Evolutionary conservation across 192 early-diverging fungal genomes (phyloP), one percentile per base, ranked within the genome.

Genomic region (Hyaloraphidium curvatum): DNA sequence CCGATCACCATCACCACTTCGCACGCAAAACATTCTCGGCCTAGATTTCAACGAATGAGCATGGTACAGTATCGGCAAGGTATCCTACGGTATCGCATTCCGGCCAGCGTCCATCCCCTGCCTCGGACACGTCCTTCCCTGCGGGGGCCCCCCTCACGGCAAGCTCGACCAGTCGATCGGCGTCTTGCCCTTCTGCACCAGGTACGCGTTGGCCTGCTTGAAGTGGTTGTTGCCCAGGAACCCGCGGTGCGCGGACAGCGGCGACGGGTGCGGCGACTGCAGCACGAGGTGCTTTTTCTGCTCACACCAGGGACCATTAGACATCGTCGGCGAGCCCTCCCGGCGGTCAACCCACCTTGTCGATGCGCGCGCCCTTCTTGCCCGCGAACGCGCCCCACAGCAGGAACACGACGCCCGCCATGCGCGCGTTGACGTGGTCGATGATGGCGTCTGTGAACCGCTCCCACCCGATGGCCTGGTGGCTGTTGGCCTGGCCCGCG

Each of bases 311-410:
- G 30, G 0, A n/a, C 31, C 28, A 52, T 40, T 27, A 30, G 28
- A 59, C 43, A 22, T 1, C 33, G 31, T 7, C 16, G 51, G 1
- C 17, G n/a, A 2, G 0, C 26, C 23, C 13, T 28, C 22, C 0
- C 35, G 5, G 16, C 21, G 17, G 1, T 28, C 9, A 27, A 23
- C 30, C 35, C 40, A 59, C 55, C 35, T 70, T 75, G 51, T 93
- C 77, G 28, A 96, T 77, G 3, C 51, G 54, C 0, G 66, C 58
- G 13, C 83, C 84, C 52, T 89, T 87, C 68, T 89, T 89, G 62
- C 88, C 85, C 22, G 89, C 89, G 59, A 82, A 79, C 21, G 67
- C 59, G 19, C 93, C 93, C 91, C 93, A 97, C 22, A 95, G 72
- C 66, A 97, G 78, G 68, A 97, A 97, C 39, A 97, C 93, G 3